phyloP scores from a whole-genome alignment of 768 basidiomycete species.

The Russula earlei region DNA sequence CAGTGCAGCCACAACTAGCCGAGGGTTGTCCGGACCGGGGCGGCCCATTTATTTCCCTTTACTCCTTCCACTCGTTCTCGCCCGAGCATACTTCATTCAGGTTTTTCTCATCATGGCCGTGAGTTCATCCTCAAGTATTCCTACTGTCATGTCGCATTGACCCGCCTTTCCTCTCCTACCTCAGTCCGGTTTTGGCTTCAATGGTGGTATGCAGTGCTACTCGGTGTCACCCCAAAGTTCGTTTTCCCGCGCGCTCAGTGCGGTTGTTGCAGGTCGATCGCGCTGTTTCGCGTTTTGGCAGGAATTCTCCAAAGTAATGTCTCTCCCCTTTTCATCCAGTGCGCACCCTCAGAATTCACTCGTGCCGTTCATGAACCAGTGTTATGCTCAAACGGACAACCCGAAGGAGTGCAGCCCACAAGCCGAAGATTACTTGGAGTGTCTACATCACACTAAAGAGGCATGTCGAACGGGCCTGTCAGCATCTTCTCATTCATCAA shows the following conservation, averaged over 20 bases:
- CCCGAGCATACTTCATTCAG: too few species aligned
- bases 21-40: too few species aligned
- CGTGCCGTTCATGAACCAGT: conserved; percentile 35
- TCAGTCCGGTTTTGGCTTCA: conserved; percentile 59
- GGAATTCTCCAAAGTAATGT: conserved; percentile 63
- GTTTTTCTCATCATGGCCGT: conserved; percentile 21
- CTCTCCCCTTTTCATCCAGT: not conserved
- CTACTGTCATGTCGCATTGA: not conserved
- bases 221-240: too few species aligned
- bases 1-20: too few species aligned
- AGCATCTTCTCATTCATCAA: not conserved
- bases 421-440: conserved; percentile 85
- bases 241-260: too few species aligned
- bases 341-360: not conserved
- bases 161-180: not conserved
- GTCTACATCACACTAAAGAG: conserved; percentile 83
- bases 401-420: conserved; percentile 63
- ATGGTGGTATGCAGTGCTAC: conserved; percentile 38
- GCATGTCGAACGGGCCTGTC: conserved; percentile 36
- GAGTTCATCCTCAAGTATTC: conserved; percentile 8
- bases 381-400: conserved; percentile 72
- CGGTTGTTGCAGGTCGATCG: conserved; percentile 49
- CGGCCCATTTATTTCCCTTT: too few species aligned
- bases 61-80: too few species aligned
- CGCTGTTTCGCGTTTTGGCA: conserved; percentile 92